Evolutionary conservation across 1,284 basidiomycete genomes (phyloP).

Genomic region (Ceratobasidium sp.): DNA sequence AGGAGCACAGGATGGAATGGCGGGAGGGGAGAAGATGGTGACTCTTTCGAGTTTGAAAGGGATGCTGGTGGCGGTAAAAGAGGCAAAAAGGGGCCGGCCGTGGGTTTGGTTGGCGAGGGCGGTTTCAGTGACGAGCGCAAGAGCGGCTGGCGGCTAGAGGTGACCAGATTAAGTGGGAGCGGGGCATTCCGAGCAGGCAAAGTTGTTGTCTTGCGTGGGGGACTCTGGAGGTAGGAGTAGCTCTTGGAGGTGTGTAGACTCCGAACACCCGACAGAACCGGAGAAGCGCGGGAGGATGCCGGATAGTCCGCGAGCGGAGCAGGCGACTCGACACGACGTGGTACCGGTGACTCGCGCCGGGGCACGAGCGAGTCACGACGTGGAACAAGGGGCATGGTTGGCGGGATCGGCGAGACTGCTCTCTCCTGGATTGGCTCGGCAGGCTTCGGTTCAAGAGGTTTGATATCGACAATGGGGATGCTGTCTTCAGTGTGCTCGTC

Average conservation of each 20-base stretch:
- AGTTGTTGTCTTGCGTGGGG: not conserved
- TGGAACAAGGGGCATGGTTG: not conserved
- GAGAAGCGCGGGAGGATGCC: not conserved
- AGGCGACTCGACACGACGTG: conserved; percentile 5
- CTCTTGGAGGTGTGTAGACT: conserved; percentile 33
- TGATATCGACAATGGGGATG: conserved; percentile 41
- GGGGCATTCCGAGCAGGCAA: conserved; percentile 2
- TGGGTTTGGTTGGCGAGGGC: conserved; percentile 17
- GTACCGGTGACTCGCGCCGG: conserved; percentile 38
- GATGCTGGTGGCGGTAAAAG: conserved; percentile 42
- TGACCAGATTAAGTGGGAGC: conserved; percentile 14
- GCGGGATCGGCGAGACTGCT: not conserved
- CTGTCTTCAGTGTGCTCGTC: not conserved
- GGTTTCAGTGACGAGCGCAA: conserved; percentile 10
- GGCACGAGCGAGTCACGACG: conserved; percentile 30
- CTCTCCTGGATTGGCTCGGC: not conserved
- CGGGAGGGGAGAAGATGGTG: conserved; percentile 51
- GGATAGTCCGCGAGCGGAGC: not conserved
- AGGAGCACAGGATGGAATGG: conserved; percentile 71
- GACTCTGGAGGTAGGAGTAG: conserved; percentile 15
- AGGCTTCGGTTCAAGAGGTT: conserved; percentile 45
- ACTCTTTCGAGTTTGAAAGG: no score
- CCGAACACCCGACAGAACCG: conserved; percentile 10
- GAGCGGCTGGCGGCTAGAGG: conserved; percentile 25
- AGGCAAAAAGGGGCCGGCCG: not conserved